Evolutionary conservation across 805 yeast genomes (phyloP).

Genomic region (Suhomyces sp.): DNA sequence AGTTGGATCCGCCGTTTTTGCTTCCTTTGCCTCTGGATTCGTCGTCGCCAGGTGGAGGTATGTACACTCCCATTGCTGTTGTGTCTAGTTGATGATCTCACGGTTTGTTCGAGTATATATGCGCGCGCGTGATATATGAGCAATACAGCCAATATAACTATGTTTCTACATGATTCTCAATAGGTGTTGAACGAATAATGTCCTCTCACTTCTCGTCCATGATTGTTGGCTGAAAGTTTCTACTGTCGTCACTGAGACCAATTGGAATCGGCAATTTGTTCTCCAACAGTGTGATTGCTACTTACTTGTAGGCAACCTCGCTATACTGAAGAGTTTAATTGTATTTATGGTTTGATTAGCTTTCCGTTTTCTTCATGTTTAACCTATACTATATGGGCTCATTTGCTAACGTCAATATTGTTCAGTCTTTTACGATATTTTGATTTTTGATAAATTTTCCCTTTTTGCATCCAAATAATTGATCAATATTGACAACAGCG

Average conservation of each 20-base stretch:
- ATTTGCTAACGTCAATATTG: no score
- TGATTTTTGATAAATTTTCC: no score
- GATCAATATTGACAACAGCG: background rate
- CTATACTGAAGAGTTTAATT: no score
- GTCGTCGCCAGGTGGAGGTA: slow-evolving; percentile 31
- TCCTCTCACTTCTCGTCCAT: no score
- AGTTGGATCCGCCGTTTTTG: slow-evolving; percentile 4
- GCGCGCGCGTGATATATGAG: background rate
- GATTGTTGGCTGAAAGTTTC: no score
- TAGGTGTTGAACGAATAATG: no score
- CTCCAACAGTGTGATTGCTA: background rate
- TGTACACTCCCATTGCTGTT: slow-evolving; percentile 30
- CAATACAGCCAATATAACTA: background rate
- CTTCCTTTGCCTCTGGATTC: slow-evolving; percentile 1
- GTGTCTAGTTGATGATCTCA: background rate
- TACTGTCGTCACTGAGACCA: background rate
- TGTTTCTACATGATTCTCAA: background rate
- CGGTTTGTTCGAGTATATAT: background rate
- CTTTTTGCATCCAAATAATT: background rate
- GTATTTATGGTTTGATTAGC: no score
- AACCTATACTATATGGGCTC: no score
- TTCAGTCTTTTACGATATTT: background rate
- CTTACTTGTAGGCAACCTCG: background rate
- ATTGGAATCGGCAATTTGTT: background rate
- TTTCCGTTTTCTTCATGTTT: no score